Base-by-base conservation (phyloP, 192 early-diverging fungal genomes). In the Coemansia sp. region DNA sequence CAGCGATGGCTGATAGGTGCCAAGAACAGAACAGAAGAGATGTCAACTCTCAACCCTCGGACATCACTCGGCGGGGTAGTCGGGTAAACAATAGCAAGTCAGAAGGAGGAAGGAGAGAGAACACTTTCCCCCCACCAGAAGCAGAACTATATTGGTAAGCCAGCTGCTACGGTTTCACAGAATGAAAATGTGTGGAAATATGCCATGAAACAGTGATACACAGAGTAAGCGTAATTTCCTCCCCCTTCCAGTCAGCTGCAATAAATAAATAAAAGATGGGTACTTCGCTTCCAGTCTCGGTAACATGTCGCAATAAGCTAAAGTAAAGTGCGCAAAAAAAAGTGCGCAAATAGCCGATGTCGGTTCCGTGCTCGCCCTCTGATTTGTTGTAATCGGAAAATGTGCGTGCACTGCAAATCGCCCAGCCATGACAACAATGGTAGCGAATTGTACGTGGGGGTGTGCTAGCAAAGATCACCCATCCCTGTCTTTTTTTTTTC, bases 301-400 rank as follows among this genome's bases (percentile, higher is more conserved):
- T 11, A 5, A 63, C 5, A 24, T 16, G 9, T 41, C 38, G 38
- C 40, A 7, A 13, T 38, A 22, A 20, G 7, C 31, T 18, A 15
- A 5, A 11, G 13, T 11, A 2, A 34, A 60, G 54, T 31, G 44
- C 16, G 16, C 44, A 34, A 18, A 60, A 60, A 60, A 36, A 7
- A 31, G 3, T 36, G 57, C 57, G 33, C 31, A 51, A 59, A 33
- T 29, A 10, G 55, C 61, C 61, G 61, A 63, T 8, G 5, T 63
- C 61, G 61, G 61, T 42, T 18, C 61, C 61, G 61, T 24, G 16
- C 15, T 60, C 31, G 55, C 8, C 31, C 31, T 60, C 7, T 60
- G 57, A 60, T 60, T 60, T 60, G 31, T 34, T 60, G 27, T 29
- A 57, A 31, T 15, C 54, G 54, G 54, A 57, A 57, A 57, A 57